Evolutionary conservation across 352 stramenopile genomes (phyloP), one percentile per base, ranked within the genome.

Genomic region (Pythium myriotylum): DNA sequence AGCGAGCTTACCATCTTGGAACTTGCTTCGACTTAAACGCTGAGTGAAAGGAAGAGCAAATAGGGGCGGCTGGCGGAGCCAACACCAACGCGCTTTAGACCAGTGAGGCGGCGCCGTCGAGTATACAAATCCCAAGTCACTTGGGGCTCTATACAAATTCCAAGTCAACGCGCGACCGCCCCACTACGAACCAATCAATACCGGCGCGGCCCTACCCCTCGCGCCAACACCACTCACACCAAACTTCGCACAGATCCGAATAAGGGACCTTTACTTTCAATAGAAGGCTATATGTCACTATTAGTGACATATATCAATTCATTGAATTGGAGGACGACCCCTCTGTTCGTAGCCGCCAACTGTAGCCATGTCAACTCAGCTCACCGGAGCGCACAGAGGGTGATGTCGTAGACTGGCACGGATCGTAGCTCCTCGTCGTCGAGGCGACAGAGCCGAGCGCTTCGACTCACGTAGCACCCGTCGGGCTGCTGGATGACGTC

Each of bases 11-110:
- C 82, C 82, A 92, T 92, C 78, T 89, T 92, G 73, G 75, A 86
- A 81, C 77, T 77, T 84, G 82, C 83, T 88, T 82, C 64, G 80
- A 92, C 80, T 92, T 88, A 83, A 84, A 88, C 79, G 78, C 78
- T 83, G 80, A 92, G 80, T 82, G 76, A 81, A 89, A 90, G 80
- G 82, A 91, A 89, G 81, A 83, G 80, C 84, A 86, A 92, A 86
- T 87, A 86, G 50, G 50, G 46, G 42, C 42, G 43, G 55, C 45
- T 63, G 83, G 76, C 66, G 54, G 58, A 62, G 56, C 63, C 57
- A 64, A 68, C 65, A 63, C 55, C 55, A 63, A 50, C 50, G 59
- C 58, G 52, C 46, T 65, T 65, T 63, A 55, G 65, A 72, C 65
- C 70, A 71, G 26, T 59, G 65, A 68, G 52, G 66, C 62, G 47